Percentiles rank a stretch among this genome's conserved stretches.
These are phyloP conservation scores for Leccinum longicurvipes DNA, from an alignment of 768 basidiomycete species.

Conservation along the genomic window DNA sequence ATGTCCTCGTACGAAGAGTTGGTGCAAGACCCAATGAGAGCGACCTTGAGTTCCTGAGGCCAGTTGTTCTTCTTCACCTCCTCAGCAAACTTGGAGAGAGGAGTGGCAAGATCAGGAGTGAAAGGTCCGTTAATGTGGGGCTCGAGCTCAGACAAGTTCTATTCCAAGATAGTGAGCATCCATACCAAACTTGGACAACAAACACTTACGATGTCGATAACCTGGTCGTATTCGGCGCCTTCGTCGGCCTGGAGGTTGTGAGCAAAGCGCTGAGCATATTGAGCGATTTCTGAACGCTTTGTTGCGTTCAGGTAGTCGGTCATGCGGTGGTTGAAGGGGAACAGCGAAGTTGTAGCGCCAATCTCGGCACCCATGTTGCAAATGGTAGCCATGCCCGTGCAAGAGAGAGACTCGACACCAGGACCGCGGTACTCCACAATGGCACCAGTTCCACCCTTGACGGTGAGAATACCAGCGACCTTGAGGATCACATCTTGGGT, in stretches of 20 bases:
- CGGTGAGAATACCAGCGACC: constrained; percentile 97
- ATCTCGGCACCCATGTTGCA: constrained; percentile 99
- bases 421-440: constrained; percentile 97
- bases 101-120: constrained; percentile 99
- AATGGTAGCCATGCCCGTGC: constrained; percentile 99
- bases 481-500: constrained; percentile 90
- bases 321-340: constrained; percentile 99
- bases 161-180: not conserved
- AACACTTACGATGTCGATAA: constrained; percentile 79
- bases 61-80: constrained; percentile 94
- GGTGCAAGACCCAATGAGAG: constrained; percentile 98
- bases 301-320: constrained; percentile 92
- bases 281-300: constrained; percentile 80
- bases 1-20: constrained; percentile 99
- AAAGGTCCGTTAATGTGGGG: constrained; percentile 99
- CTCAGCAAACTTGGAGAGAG: constrained; percentile 90
- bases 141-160: constrained; percentile 96
- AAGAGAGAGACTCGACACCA: constrained; percentile 93
- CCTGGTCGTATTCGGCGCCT: constrained; percentile 88
- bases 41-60: constrained; percentile 97
- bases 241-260: constrained; percentile 90
- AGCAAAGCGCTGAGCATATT: constrained; percentile 84
- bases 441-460: constrained; percentile 98
- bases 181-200: not conserved
- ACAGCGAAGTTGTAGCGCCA: constrained; percentile 96